Base-by-base conservation (phyloP, 176 grass and related monocot species). In the Canna indica region DNA sequence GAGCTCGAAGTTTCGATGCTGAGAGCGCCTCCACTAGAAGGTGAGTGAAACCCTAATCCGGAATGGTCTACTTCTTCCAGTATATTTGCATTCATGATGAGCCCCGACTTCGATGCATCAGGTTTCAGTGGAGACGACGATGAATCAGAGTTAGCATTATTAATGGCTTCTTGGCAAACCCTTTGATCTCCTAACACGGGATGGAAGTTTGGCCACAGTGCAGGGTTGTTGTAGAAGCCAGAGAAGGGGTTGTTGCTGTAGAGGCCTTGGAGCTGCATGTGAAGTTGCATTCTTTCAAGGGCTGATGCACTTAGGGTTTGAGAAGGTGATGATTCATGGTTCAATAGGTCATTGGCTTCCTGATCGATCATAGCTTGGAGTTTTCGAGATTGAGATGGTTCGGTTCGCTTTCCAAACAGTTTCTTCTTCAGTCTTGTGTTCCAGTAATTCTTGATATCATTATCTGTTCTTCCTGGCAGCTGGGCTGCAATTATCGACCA, bases 391-490 rank as follows among this genome's bases (percentile, higher is more conserved):
- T 73, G 72, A 80, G 72, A 33, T 3, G 35, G 50, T 17, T 90
- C 82, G 69, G 78, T 96, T 65, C 77, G 79, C 61, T 83, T 79
- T 16, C 88, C 88, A 13, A 96, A 79, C 18, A 96, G 88, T 57
- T 76, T 79, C 79, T 96, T 96, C 88, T 96, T 96, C 35, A 96
- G 85, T 70, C 91, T 96, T 18, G 92, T 96, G 79, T 96, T 91
- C 92, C 92, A 96, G 88, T 96, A 96, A 81, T 96, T 96, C 76
- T 96, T 96, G 39, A 96, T 79, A 5, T 96, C 92, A 27, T 96
- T 96, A 71, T 96, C 92, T 0, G 92, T 96, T 81, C 92, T 91
- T 15, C 92, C 92, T 7, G 88, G 88, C 80, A 96, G 80, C 75
- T 96, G 92, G 0, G 92, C 92, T 4, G 92, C 92, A 66, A 96